Percentiles rank a stretch among this genome's conserved stretches.
Evolutionary conservation across 352 stramenopile species (phyloP).

Genomic region (Pythium coloratum): DNA sequence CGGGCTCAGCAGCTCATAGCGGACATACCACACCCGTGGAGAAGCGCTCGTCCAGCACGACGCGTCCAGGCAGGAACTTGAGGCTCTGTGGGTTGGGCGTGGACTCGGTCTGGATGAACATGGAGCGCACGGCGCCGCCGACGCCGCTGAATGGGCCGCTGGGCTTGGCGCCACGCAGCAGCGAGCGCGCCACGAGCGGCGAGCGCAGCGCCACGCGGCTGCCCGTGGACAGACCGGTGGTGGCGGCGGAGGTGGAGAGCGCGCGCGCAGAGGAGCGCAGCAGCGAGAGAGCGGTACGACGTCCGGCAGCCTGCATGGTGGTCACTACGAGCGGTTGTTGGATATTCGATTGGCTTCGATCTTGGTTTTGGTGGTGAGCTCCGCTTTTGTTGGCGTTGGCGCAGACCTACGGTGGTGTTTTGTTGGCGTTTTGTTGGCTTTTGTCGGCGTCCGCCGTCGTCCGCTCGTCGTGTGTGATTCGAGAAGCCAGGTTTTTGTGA

Average conservation of each 20-base stretch:
- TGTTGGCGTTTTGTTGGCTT: background rate
- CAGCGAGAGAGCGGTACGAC: constrained; percentile 5
- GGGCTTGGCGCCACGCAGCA: background rate
- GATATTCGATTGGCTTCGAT: background rate
- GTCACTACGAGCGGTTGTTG: background rate
- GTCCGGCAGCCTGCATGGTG: constrained; percentile 13
- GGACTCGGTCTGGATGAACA: constrained; percentile 98
- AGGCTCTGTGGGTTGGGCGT: constrained; percentile 98
- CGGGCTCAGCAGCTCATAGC: background rate
- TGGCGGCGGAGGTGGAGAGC: background rate
- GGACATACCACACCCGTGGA: constrained; percentile 65
- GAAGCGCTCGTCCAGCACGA: constrained; percentile 90
- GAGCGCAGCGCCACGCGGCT: constrained; percentile 3
- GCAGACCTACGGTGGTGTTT: background rate
- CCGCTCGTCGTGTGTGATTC: background rate
- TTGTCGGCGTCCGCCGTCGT: background rate
- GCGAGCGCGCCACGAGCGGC: constrained; percentile 16
- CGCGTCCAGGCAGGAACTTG: constrained; percentile 96
- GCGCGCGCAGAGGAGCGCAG: constrained; percentile 5
- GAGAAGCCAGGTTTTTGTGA: background rate
- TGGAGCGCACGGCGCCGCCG: constrained; percentile 65
- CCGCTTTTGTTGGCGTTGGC: background rate
- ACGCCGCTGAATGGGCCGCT: constrained; percentile 15
- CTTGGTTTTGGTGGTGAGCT: background rate
- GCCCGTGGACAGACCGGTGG: background rate